Base-by-base conservation (phyloP, 2,329 filamentous ascomycete genomes). In the Coniochaeta sp. region DNA sequence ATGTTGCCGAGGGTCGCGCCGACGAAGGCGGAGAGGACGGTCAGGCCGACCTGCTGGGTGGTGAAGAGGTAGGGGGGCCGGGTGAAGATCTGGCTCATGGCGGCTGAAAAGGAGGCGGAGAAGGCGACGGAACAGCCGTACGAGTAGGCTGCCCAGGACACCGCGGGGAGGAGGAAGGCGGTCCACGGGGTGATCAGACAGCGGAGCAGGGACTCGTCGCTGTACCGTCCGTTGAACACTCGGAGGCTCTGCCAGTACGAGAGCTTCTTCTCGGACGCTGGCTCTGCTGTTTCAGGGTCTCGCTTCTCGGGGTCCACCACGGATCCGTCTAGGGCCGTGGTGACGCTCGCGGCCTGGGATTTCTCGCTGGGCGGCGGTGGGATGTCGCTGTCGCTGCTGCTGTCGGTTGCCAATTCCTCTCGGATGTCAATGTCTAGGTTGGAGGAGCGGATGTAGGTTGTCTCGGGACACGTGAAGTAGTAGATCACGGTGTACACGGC, bases 11-110 rank as follows among this genome's bases (percentile, higher is more conserved):
- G 38, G 2, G 73, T 63, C 24, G 73, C 73, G 16, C 76, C 76
- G 31, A 77, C 63, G 57, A 77, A 75, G 0, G 76, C 73, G 0
- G 73, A 72, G 6, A 77, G 61, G 2, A 71, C 74, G n/a, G 61
- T 64, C 1, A 77, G 65, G 57, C 76, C 76, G 33, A 77, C 73
- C 6, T 71, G 70, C 1, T 69, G 68, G 1, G 74, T 66, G 22
- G 64, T 65, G 54, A 77, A 70, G 57, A 67, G 65, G 65, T 77
- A 78, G 1, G 76, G 76, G 19, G 74, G 73, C 4, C 67, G 67
- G 58, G 70, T 72, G 69, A 79, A 78, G 33, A 78, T 73, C 56
- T 74, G 75, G 12, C 75, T 73, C 62, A 77, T 70, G 9, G 73
- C 73, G 62, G 74, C 75, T 4, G 74, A 74, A 44, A 76, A 71